phyloP scores from a whole-genome alignment of 2,329 filamentous ascomycete species.

The Exophiala dermatitidis region DNA sequence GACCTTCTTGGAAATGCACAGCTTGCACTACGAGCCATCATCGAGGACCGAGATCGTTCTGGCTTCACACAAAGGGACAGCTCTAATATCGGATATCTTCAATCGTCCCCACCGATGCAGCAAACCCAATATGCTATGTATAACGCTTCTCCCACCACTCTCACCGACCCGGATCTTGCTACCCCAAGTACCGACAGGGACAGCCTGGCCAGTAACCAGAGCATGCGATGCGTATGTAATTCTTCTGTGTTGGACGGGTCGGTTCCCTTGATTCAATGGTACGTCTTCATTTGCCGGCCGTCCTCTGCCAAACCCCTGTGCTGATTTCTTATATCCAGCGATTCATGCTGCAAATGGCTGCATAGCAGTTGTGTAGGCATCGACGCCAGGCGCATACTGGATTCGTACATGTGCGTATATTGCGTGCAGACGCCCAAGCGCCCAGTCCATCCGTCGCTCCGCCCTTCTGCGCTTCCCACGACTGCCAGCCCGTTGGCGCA shows the following conservation, averaged over 20 bases:
- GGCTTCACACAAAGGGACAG: constrained; percentile 25
- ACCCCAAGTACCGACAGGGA: constrained; percentile 50
- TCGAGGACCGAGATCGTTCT: constrained; percentile 33
- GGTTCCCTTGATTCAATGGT: constrained; percentile 55
- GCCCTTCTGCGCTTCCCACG: constrained; percentile 15
- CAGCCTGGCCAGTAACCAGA: constrained; percentile 44
- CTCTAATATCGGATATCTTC: constrained; percentile 31
- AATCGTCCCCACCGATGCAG: constrained; percentile 40
- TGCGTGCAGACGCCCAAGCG: constrained; percentile 41
- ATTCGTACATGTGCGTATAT: constrained; percentile 46
- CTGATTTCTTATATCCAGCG: constrained; percentile 34
- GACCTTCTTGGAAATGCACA: constrained; percentile 38
- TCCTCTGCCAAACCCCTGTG: neutral
- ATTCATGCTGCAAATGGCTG: constrained; percentile 57
- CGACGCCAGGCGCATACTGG: constrained; percentile 41
- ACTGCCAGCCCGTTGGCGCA: constrained; percentile 25
- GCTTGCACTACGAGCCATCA: constrained; percentile 42
- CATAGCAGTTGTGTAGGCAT: constrained; percentile 54
- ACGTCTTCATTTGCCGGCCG: constrained; percentile 19
- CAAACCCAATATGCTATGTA: constrained; percentile 36
- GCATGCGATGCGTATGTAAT: constrained; percentile 53
- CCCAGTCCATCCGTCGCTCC: constrained; percentile 27
- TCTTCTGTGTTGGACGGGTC: constrained; percentile 44
- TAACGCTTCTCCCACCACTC: constrained; percentile 45
- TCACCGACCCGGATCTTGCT: constrained; percentile 44